phyloP scores from a whole-genome alignment of 2,329 filamentous ascomycete species.

The Aspergillus aculeatus region DNA sequence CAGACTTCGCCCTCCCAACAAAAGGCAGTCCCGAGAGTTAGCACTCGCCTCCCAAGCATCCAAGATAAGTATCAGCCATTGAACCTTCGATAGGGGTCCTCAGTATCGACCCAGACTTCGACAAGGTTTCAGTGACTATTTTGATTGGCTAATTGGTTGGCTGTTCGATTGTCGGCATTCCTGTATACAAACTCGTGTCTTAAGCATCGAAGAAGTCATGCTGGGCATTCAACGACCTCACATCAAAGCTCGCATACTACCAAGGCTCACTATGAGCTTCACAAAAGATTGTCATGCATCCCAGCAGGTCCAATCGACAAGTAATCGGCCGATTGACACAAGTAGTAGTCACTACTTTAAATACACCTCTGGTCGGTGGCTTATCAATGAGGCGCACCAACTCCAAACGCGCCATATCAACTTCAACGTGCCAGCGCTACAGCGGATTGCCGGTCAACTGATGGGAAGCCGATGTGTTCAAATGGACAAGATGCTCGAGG shows the following conservation, averaged over 20 bases:
- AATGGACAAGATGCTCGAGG: conserved; percentile 32
- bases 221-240: background rate
- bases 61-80: no score
- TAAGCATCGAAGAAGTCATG: background rate
- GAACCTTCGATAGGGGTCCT: no score
- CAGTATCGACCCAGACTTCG: no score
- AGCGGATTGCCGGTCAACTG: conserved; percentile 25
- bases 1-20: no score
- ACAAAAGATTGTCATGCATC: background rate
- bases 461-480: conserved; percentile 27
- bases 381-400: conserved; percentile 34
- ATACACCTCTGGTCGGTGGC: conserved; percentile 35
- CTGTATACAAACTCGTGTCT: background rate
- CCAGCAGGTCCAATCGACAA: background rate
- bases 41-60: no score
- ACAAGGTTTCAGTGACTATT: no score
- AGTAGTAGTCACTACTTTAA: conserved; percentile 12
- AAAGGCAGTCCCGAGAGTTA: no score
- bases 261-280: background rate
- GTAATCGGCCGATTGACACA: background rate
- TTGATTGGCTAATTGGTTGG: no score
- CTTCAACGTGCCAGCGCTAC: conserved; percentile 36
- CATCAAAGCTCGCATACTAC: background rate
- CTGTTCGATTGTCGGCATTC: no score
- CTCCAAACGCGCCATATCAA: conserved; percentile 27